phyloP scores from a whole-genome alignment of 2,329 filamentous ascomycete species.

The Pseudogymnoascus sp. region DNA sequence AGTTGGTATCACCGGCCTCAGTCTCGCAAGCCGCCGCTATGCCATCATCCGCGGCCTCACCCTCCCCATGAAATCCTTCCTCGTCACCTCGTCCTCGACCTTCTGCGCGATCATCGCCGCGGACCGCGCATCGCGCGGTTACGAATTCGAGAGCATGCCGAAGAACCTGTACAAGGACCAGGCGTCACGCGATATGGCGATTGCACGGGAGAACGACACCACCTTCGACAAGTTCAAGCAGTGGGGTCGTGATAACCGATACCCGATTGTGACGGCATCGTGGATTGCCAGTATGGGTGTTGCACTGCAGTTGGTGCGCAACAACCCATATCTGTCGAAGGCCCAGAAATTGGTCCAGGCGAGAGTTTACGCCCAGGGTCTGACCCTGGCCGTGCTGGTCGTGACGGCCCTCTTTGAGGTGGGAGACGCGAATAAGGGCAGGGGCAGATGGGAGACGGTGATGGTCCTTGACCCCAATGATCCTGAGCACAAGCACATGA shows the following conservation, averaged over 20 bases:
- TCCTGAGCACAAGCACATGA: constrained; percentile 70
- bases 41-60: constrained; percentile 73
- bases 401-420: constrained; percentile 62
- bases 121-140: constrained; percentile 63
- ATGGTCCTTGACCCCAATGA: constrained; percentile 73
- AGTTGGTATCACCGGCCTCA: constrained; percentile 53
- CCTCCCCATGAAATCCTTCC: constrained; percentile 82
- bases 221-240: constrained; percentile 43
- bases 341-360: constrained; percentile 67
- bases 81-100: constrained; percentile 72
- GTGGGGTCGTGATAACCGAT: constrained; percentile 63
- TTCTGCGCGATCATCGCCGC: constrained; percentile 84
- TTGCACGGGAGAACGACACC: constrained; percentile 38
- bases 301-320: constrained; percentile 53
- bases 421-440: constrained; percentile 65
- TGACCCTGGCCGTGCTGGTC: constrained; percentile 59
- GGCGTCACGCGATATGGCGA: constrained; percentile 45
- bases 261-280: constrained; percentile 57
- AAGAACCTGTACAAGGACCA: constrained; percentile 57
- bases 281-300: constrained; percentile 59
- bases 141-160: constrained; percentile 62
- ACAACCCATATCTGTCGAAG: constrained; percentile 52
- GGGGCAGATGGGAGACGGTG: constrained; percentile 75
- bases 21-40: constrained; percentile 50
- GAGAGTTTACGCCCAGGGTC: constrained; percentile 65